These are phyloP conservation scores for Arthrinium phaeospermum DNA, from an alignment of 2,329 filamentous ascomycete species.

Conservation along the genomic window DNA sequence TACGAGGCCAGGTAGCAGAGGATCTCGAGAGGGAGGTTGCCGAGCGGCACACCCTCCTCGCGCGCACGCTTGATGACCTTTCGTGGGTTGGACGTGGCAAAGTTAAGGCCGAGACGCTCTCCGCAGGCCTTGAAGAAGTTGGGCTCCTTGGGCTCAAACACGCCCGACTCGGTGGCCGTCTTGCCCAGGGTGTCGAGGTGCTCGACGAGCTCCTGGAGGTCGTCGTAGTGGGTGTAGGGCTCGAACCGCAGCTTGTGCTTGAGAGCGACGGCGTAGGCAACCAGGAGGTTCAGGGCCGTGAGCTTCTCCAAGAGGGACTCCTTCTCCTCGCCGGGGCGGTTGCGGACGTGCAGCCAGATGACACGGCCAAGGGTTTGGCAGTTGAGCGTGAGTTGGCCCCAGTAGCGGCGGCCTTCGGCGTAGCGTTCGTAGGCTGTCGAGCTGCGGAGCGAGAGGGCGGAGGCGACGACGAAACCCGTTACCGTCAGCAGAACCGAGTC, in stretches of 20 bases:
- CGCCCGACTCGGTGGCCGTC: constrained; percentile 45
- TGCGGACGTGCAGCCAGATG: constrained; percentile 80
- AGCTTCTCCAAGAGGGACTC: constrained; percentile 71
- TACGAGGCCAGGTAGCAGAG: constrained; percentile 74
- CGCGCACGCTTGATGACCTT: constrained; percentile 76
- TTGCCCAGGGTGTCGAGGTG: constrained; percentile 76
- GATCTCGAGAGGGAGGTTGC: constrained; percentile 85
- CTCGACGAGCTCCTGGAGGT: constrained; percentile 71
- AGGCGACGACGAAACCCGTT: constrained; percentile 83
- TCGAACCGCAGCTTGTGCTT: constrained; percentile 88
- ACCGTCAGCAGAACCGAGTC: constrained; percentile 77
- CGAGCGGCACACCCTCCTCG: constrained; percentile 57
- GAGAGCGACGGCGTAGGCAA: constrained; percentile 77
- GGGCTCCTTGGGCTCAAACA: constrained; percentile 47
- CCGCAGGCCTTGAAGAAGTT: constrained; percentile 67
- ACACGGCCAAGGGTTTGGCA: constrained; percentile 73
- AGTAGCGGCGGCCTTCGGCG: constrained; percentile 66
- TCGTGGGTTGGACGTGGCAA: constrained; percentile 78
- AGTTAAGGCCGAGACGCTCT: constrained; percentile 77
- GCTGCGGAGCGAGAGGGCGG: constrained; percentile 71
- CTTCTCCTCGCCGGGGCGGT: constrained; percentile 65
- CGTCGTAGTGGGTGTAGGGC: constrained; percentile 77
- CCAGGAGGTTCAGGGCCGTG: constrained; percentile 76
- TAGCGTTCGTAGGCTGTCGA: constrained; percentile 79
- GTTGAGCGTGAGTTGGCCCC: constrained; percentile 66